Evolutionary conservation across 805 yeast species (phyloP).

Genomic region (Blastobotrys chiropterorum): DNA sequence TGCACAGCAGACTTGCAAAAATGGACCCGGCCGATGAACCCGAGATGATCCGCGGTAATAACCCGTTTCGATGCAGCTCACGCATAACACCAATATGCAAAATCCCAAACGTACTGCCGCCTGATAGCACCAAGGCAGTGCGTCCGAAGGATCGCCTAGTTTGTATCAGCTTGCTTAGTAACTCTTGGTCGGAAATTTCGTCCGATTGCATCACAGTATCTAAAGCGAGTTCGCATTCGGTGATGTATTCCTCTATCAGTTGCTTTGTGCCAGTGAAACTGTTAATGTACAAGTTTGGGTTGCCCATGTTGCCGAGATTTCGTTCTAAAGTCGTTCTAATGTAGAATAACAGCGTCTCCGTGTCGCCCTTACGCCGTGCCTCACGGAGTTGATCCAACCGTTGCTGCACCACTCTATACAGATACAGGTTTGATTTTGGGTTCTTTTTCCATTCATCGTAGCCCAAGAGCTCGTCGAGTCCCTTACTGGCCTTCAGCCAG

Average conservation of each 20-base stretch:
- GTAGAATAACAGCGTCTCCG: constrained; percentile 56
- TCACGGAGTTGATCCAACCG: constrained; percentile 49
- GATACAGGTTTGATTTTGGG: constrained; percentile 74
- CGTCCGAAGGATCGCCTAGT: constrained; percentile 89
- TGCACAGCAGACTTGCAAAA: constrained; percentile 81
- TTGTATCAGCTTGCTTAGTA: constrained; percentile 74
- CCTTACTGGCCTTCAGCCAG: constrained; percentile 62
- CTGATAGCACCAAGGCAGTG: constrained; percentile 90
- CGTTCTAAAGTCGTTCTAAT: constrained; percentile 82
- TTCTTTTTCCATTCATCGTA: constrained; percentile 70
- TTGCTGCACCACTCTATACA: constrained; percentile 52
- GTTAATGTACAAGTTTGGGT: constrained; percentile 67
- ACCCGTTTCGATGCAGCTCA: constrained; percentile 63
- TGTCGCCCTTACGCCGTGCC: constrained; percentile 55
- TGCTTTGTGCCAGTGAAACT: constrained; percentile 80
- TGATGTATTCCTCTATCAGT: constrained; percentile 74
- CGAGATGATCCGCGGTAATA: constrained; percentile 80
- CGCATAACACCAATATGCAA: constrained; percentile 89
- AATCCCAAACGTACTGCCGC: constrained; percentile 92
- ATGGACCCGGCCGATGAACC: constrained; percentile 97
- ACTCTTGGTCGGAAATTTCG: constrained; percentile 55
- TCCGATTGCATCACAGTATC: constrained; percentile 26
- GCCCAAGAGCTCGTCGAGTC: constrained; percentile 59
- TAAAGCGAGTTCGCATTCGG: constrained; percentile 61
- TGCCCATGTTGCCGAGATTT: constrained; percentile 82